Evolutionary conservation across 306 rosid species (phyloP), one percentile per base, ranked within the genome.

Genomic region (Sicyos baderoa): DNA sequence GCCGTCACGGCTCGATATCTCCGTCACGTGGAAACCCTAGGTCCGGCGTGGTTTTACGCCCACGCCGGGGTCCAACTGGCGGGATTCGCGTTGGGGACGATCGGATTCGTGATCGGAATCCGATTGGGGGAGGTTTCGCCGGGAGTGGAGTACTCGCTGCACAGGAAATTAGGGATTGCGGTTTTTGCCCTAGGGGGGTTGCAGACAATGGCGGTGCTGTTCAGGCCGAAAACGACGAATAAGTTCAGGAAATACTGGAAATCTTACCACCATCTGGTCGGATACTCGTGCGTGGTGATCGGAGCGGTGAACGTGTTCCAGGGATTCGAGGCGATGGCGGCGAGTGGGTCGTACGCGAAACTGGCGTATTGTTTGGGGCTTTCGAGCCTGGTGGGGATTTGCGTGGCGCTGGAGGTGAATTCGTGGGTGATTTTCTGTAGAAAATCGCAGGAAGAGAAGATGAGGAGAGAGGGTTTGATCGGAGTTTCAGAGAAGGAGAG

Each of bases 191-290:
- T 88, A 4, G 99, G 96, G 0, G 91, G 83, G 12, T 48, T 90
- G 64, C 99, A 94, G 76, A 90, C 90, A 3, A 45, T 90, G 63
- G 96, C 99, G 0, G 62, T 90, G 71, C 44, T 94, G 66, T 88
- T 90, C 65, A 81, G 97, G 77, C 99, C 99, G 0, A 90, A 85
- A 10, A 79, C 83, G 0, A 94, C 91, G 42, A 87, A 82, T 82
- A 94, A 88, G 81, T 85, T 85, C 72, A 86, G 91, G 63, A 90
- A 84, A 80, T 94, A 94, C 22, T 90, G 99, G 99, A 94, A 94
- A 70, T 90, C 95, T 0, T 94, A 94, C 63, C 99, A 94, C 48
- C 97, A 94, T 58, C 86, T 94, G 58, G 99, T 90, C 0, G 99
- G 99, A 72, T 94, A 94, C 48, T 78, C 91, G n/a, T 90, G 97